Evolutionary conservation across 345 rosid species (phyloP).

Genomic region (Euphorbia pulcherrima): DNA sequence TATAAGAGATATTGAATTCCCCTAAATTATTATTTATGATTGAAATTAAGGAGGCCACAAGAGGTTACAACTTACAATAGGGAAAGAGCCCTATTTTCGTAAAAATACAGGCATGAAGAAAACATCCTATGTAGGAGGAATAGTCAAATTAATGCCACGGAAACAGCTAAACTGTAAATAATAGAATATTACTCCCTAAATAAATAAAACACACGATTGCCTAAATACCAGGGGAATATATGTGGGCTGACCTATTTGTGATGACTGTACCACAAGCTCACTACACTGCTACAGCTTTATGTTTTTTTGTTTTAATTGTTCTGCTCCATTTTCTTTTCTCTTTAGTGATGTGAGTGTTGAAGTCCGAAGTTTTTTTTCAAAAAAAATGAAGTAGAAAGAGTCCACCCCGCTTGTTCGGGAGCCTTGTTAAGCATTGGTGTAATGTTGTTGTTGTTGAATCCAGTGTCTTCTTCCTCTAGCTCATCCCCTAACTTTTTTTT

Average conservation of each 20-base stretch:
- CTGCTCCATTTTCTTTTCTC: not conserved
- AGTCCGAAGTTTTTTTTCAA: not conserved
- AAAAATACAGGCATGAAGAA: not conserved
- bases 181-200: no score
- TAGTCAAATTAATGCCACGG: not conserved
- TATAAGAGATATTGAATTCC: no score
- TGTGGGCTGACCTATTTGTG: not conserved
- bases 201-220: not conserved
- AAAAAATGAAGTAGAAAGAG: no score
- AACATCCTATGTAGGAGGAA: not conserved
- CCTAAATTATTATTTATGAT: no score
- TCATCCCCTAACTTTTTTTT: not conserved
- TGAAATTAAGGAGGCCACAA: not conserved
- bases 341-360: not conserved
- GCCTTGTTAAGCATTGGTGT: no score
- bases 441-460: no score
- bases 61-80: not conserved
- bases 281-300: not conserved
- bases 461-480: not conserved
- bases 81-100: not conserved
- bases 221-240: not conserved
- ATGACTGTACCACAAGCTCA: not conserved
- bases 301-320: not conserved
- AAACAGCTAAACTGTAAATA: not conserved
- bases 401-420: no score